These are phyloP conservation scores for Eutypella sp. DNA, from an alignment of 2,329 filamentous ascomycete species.

Conservation along the genomic window DNA sequence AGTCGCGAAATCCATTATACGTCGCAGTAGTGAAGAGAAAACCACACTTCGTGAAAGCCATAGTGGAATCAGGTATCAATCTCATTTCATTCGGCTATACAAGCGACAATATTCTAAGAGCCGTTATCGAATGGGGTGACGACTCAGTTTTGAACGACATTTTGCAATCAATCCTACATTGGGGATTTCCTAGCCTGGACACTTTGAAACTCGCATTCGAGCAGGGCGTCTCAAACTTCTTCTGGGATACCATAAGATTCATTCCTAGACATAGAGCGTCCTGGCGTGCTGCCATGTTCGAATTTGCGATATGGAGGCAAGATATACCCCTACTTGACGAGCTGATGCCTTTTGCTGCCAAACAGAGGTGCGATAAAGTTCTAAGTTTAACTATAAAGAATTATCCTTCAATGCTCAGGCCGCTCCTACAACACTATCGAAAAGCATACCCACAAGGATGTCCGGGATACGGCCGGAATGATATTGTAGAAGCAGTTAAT, in stretches of 20 bases:
- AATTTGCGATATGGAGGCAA: conserved; percentile 1
- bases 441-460: conserved; percentile 3
- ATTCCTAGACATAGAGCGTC: background rate
- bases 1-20: too few species aligned
- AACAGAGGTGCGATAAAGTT: background rate
- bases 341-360: conserved; percentile 1
- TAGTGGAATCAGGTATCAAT: conserved; percentile 1
- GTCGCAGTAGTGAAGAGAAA: background rate
- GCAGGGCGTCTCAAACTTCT: background rate
- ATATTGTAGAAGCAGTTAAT: background rate
- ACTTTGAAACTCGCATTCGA: background rate
- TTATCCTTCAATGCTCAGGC: conserved; percentile 4
- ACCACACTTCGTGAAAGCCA: conserved; percentile 6
- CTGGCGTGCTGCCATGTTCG: background rate
- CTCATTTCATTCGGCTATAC: background rate
- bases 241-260: background rate
- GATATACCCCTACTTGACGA: conserved; percentile 1
- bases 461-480: background rate
- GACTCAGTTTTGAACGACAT: conserved; percentile 2
- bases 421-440: conserved; percentile 3
- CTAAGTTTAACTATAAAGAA: background rate
- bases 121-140: conserved; percentile 1
- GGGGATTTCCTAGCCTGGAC: background rate
- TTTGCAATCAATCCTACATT: background rate
- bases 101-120: background rate